Evolutionary conservation across 2,329 filamentous ascomycete species (phyloP).

Genomic region (Grosmannia penicillata): DNA sequence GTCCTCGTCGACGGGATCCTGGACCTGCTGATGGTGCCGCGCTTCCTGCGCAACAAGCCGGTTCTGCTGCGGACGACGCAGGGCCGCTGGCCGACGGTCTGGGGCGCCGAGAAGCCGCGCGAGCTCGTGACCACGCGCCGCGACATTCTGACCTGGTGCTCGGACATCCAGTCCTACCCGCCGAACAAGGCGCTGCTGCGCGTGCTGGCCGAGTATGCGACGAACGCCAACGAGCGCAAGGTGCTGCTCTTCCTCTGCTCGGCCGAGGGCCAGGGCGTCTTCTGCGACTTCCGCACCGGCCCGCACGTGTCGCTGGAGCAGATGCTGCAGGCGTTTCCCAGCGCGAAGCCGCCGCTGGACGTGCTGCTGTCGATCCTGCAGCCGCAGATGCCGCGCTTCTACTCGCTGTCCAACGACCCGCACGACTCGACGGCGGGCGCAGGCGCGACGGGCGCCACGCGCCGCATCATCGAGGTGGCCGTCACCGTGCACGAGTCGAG

Average conservation of each 20-base stretch:
- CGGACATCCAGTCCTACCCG: constrained; percentile 82
- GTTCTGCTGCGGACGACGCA: constrained; percentile 62
- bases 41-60: constrained; percentile 70
- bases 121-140: constrained; percentile 81
- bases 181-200: constrained; percentile 81
- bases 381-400: constrained; percentile 93
- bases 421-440: constrained; percentile 54
- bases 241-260: constrained; percentile 76
- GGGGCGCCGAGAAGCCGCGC: constrained; percentile 78
- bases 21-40: constrained; percentile 66
- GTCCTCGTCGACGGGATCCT: constrained; percentile 70
- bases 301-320: constrained; percentile 76
- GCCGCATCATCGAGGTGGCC: constrained; percentile 85
- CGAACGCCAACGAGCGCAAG: constrained; percentile 71
- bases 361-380: constrained; percentile 66
- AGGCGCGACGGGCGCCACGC: constrained; percentile 19
- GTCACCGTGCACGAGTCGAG: constrained; percentile 82
- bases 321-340: constrained; percentile 82
- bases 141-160: constrained; percentile 90
- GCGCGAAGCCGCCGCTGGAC: constrained; percentile 74
- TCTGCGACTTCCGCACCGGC: constrained; percentile 87
- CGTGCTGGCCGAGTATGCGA: constrained; percentile 71
- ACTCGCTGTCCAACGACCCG: constrained; percentile 93
- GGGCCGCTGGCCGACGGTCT: constrained; percentile 93
- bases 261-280: constrained; percentile 77